Base-by-base conservation (phyloP, 2,329 filamentous ascomycete genomes). In the Scedosporium apiospermum region DNA sequence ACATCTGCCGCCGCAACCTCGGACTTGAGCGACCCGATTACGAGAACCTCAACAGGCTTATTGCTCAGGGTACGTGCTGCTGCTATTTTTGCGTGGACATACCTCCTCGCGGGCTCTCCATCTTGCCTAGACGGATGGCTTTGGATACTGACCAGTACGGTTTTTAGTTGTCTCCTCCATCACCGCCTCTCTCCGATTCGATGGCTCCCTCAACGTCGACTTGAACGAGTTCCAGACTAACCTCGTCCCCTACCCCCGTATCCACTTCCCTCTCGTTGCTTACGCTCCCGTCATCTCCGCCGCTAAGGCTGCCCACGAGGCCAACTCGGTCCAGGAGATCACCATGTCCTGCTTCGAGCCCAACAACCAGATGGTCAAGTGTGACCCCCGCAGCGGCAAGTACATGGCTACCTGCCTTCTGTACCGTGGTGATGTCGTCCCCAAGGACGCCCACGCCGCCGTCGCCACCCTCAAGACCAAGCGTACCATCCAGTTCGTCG, bases 321-420 rank as follows among this genome's bases (percentile, higher is more conserved):
- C 93, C 83, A 96, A 97, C 88, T 95, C 91, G 30, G 93, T 98
- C 68, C 89, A 92, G 80, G 95, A 98, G 84, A 97, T 98, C 83
- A 96, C 91, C 78, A 96, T 93, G 88, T 91, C 91, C 69, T 98
- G 93, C 88, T 99, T 99, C 82, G 93, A 99, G 87, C 92, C 93
- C 71, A 90, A 97, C 88, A 97, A 96, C 88, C 93, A 99, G 88
- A 99, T 99, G 93, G 93, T 99, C 77, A 96, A 96, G 86, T 99
- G 93, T 76, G 95, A 99, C 77, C 93, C 93, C 70, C 92, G 93
- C 74, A 93, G 96, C 78, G 93, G 93, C 80, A 99, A 99, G 86
- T 99, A 99, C 87, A 99, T 99, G 93, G 93, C 93, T 68, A 97
- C 93, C 72, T 97, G 93, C 79, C 80, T 99, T 80, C 82, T 99